A percentile compares a stretch with the other conserved stretches of the same genome.
These are phyloP conservation scores for Spatholobus suberectus DNA, from an alignment of 306 rosid species.

Conservation along the genomic window DNA sequence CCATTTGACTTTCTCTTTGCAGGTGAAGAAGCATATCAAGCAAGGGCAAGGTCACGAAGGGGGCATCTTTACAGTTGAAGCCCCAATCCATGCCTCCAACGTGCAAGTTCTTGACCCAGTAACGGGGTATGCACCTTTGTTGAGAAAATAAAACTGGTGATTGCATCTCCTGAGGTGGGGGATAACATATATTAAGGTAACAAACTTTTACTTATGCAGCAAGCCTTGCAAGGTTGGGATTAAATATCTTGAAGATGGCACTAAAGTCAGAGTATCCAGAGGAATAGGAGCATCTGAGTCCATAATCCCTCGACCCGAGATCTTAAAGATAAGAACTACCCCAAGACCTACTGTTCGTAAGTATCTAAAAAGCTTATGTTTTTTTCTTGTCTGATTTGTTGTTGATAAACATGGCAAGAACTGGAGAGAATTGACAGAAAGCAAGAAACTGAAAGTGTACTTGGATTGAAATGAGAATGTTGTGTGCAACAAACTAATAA, in stretches of 20 bases:
- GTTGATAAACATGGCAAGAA: not conserved
- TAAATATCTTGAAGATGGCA: slow-evolving; percentile 93
- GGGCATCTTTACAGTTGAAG: slow-evolving; percentile 93
- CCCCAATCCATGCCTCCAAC: slow-evolving; percentile 89
- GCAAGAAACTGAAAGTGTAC: not conserved
- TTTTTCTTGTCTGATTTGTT: slow-evolving; percentile 22
- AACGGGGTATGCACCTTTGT: slow-evolving; percentile 63
- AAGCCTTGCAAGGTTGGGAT: slow-evolving; percentile 84
- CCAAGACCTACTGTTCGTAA: slow-evolving; percentile 86
- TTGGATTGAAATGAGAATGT: not conserved
- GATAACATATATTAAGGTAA: slow-evolving; percentile 1
- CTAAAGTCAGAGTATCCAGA: slow-evolving; percentile 87
- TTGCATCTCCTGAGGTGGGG: slow-evolving; percentile 18
- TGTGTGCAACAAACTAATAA: not conserved
- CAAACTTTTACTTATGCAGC: slow-evolving; percentile 53
- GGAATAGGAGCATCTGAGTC: slow-evolving; percentile 86
- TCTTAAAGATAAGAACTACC: slow-evolving; percentile 82
- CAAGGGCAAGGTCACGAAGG: slow-evolving; percentile 99
- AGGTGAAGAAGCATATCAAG: slow-evolving; percentile 95
- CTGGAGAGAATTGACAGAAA: not conserved
- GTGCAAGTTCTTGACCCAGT: slow-evolving; percentile 88
- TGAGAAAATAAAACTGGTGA: not conserved
- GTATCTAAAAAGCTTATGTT: slow-evolving; percentile 34
- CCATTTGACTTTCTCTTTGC: not conserved
- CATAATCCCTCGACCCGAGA: slow-evolving; percentile 91